Base-by-base conservation (phyloP, 2,329 filamentous ascomycete genomes). In the Fusarium duplospermum region DNA sequence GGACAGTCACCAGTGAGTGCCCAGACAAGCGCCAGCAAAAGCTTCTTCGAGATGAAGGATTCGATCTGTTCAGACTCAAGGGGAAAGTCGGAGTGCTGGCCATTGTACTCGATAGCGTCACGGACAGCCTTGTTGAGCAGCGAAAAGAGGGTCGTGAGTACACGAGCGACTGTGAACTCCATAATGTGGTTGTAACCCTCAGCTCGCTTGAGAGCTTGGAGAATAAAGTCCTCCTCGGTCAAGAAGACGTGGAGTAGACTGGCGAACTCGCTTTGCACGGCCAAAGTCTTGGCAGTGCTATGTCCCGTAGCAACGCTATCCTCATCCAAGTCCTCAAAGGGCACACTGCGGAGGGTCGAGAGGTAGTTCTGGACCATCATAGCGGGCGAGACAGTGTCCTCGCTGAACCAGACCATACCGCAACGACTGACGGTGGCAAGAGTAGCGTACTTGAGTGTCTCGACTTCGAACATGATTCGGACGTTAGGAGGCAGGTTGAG, bases 341-440 rank as follows among this genome's bases (percentile, higher is more conserved):
- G 91, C 66, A 94, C 92, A 4, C 91, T 93, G 76, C 93, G 92
- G 42, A 99, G 90, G 56, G 92, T 91, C 70, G 96, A 91, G 62
- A 99, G 89, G 79, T 99, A 98, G 83, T 98, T 94, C 72, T 91
- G 88, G 45, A 98, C 93, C 91, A 98, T 93, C 93, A 99, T 98
- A 75, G 89, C 90, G 1, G 96, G 90, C 35, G 94, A 96, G 45
- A 99, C 96, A 31, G 95, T 98, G 80, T 99, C 97, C 79, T 98
- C 96, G 81, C 95, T 99, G 85, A 98, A 99, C 96, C 96, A 99
- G 16, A 99, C 97, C 96, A 99, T 99, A 88, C 96, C 96, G 82
- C 96, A 99, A 85, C 96, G 95, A 91, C 94, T 97, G 80, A 99
- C 96, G n/a, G 96, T 99, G 65, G 96, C 96, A 52, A 99, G 90